Evolutionary conservation across 2,329 filamentous ascomycete genomes (phyloP), one percentile per base, ranked within the genome.

Genomic region (Ophiostoma perfectum): DNA sequence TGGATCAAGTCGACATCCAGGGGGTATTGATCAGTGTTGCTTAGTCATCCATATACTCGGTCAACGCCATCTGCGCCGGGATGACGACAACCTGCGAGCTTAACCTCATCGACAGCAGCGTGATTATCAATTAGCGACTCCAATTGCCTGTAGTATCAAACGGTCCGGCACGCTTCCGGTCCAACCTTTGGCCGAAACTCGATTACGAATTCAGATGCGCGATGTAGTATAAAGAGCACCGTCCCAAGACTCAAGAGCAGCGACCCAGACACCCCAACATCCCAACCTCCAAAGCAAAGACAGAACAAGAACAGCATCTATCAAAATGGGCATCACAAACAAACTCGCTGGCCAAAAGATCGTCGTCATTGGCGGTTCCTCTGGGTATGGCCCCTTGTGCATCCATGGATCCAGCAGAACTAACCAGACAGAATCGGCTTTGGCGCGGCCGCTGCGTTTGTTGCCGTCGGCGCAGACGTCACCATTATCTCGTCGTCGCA

Each of bases 291-390:
- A 45, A 45, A 27, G 27, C 27, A 27, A 27, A 27, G 27, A 27
- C 27, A 27, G 27, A 27, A 27, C 27, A 27, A 27, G 27, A 27
- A 27, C 27, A 27, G 47, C 12, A 49, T n/a, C n/a, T 55, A 55
- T 2, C 49, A 55, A 18, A 27, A 73, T 73, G 72, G 72, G 72
- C 39, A 67, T 67, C 38, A 66, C 68, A 14, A 77, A 78, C 38
- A 78, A 78, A 67, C 75, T 78, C 49, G 72, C 72, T 0, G 75
- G 75, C 66, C 75, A 78, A 71, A 78, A 75, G 67, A 72, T 78
- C 16, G 74, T 75, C 66, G 75, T 78, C 16, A 74, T 78, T 42
- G 78, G 78, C n/a, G 78, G 77, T 11, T 75, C 76, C 1, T 78
- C 77, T 0, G 77, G 77, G 27, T 27, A 27, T 27, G 27, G 2